Percentiles rank a stretch among this genome's conserved stretches.
phyloP scores from a whole-genome alignment of 495 filamentous ascomycete species.

The Xylaria sp. region DNA sequence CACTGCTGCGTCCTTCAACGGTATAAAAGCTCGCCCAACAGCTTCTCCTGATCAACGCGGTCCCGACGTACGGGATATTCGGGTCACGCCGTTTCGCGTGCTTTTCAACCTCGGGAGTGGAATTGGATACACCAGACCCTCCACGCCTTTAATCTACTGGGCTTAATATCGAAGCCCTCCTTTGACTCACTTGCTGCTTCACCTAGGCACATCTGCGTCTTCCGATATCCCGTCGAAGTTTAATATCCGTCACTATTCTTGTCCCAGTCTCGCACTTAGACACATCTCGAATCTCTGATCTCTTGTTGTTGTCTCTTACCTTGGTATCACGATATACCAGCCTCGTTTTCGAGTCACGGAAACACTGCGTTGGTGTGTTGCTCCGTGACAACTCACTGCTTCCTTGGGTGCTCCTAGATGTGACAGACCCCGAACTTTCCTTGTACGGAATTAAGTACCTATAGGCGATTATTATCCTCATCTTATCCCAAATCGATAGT shows the following conservation, averaged over 20 bases:
- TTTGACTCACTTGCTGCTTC: background rate
- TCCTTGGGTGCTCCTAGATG: background rate
- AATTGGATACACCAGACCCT: background rate
- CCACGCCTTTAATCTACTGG: background rate
- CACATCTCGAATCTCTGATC: background rate
- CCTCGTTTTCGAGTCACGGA: background rate
- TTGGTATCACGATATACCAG: background rate
- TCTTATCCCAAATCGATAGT: background rate
- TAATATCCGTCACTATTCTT: background rate
- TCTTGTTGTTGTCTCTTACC: background rate
- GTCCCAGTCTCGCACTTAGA: background rate
- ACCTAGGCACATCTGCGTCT: background rate
- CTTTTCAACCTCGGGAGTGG: background rate
- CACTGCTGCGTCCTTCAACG: slow-evolving; percentile 7
- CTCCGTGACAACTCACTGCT: background rate
- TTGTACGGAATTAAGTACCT: background rate
- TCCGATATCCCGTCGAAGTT: background rate
- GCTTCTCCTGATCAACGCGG: background rate
- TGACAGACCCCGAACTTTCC: background rate
- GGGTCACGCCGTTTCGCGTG: background rate
- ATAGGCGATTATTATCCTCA: background rate
- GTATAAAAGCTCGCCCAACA: background rate
- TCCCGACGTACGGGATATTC: background rate
- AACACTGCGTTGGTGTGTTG: background rate
- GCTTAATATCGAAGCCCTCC: background rate